Percentiles rank a stretch among this genome's conserved stretches.
These are phyloP conservation scores for Leccinum broughii DNA, from an alignment of 768 basidiomycete genomes.

Conservation along the genomic window DNA sequence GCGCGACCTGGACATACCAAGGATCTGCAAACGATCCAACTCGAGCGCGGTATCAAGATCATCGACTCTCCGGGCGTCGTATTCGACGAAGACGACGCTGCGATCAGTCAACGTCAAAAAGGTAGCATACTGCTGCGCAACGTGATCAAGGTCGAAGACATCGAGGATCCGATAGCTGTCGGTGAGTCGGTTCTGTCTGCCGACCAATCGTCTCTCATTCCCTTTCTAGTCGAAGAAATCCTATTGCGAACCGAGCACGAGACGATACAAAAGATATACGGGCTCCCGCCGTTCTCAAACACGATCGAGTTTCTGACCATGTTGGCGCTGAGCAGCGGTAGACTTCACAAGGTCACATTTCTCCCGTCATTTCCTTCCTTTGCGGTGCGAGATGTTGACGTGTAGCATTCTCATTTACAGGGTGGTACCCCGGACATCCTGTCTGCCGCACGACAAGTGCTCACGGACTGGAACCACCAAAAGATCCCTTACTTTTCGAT, in stretches of 20 bases:
- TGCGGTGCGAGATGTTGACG: not conserved
- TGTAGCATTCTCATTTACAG: constrained; percentile 34
- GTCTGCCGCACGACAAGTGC: constrained; percentile 75
- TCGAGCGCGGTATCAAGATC: constrained; percentile 91
- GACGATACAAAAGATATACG: constrained; percentile 84
- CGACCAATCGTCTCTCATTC: not conserved
- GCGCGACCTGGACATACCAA: constrained; percentile 95
- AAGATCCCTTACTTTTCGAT: constrained; percentile 88
- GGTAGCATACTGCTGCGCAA: constrained; percentile 77
- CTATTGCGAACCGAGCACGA: constrained; percentile 65
- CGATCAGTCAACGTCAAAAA: constrained; percentile 47
- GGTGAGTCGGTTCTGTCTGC: constrained; percentile 48
- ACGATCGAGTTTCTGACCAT: constrained; percentile 87
- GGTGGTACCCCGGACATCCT: constrained; percentile 91
- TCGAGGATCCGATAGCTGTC: constrained; percentile 87
- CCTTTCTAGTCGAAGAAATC: constrained; percentile 78
- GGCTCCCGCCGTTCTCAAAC: constrained; percentile 70
- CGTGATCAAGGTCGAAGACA: constrained; percentile 86
- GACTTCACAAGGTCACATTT: constrained; percentile 72
- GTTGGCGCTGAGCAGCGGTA: constrained; percentile 80
- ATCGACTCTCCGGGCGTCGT: constrained; percentile 97
- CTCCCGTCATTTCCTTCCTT: not conserved
- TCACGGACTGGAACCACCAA: constrained; percentile 95
- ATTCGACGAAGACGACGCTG: constrained; percentile 71
- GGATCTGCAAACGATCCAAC: constrained; percentile 84